Evolutionary conservation across 1,139 yeast species (phyloP).

Genomic region (Taphrina deformans): DNA sequence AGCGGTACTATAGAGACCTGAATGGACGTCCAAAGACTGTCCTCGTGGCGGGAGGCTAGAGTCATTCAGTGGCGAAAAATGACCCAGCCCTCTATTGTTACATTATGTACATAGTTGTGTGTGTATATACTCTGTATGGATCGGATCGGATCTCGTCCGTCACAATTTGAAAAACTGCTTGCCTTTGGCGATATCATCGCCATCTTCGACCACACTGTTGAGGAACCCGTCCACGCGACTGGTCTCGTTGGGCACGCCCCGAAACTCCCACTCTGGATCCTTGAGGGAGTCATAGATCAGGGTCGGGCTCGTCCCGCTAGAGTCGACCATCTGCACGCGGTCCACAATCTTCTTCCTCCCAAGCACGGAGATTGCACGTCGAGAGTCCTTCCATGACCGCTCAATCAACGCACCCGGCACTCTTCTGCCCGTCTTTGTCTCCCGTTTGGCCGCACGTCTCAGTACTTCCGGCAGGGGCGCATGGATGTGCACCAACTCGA

Average conservation of each 20-base stretch:
- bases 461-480: slow-evolving; percentile 26
- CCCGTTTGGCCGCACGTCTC: slow-evolving; percentile 18
- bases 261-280: slow-evolving; percentile 19
- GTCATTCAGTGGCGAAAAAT: no score
- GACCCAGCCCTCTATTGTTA: not conserved
- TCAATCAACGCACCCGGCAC: slow-evolving; percentile 25
- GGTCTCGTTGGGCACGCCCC: slow-evolving; percentile 26
- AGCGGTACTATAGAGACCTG: slow-evolving; percentile 9
- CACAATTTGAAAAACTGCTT: slow-evolving; percentile 6
- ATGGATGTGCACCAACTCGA: slow-evolving; percentile 27
- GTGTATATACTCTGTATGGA: not conserved
- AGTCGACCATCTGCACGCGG: slow-evolving; percentile 31
- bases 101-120: not conserved
- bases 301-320: slow-evolving; percentile 10
- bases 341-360: slow-evolving; percentile 31
- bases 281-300: slow-evolving; percentile 13
- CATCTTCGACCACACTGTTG: slow-evolving; percentile 24
- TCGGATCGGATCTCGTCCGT: no score
- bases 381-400: slow-evolving; percentile 32
- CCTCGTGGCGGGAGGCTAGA: slow-evolving; percentile 11
- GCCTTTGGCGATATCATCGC: slow-evolving; percentile 6
- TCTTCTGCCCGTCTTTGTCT: slow-evolving; percentile 9
- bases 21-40: slow-evolving; percentile 21
- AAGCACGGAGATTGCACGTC: slow-evolving; percentile 30
- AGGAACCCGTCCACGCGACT: slow-evolving; percentile 25